A percentile compares a stretch with the other conserved stretches of the same genome.
phyloP scores from a whole-genome alignment of 805 yeast species.

The Ogataea corticis region DNA sequence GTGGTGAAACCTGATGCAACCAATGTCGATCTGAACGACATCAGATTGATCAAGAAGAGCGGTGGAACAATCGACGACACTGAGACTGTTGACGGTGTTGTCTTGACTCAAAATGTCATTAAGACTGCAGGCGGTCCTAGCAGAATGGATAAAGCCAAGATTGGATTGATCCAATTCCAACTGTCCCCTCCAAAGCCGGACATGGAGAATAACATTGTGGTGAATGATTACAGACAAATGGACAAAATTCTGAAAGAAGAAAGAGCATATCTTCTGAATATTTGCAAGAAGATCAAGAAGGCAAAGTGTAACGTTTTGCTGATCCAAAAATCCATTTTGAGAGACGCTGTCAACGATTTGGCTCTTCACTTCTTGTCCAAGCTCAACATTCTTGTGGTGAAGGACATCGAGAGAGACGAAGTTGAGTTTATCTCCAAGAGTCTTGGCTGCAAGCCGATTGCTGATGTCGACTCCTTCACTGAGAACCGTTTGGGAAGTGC shows the following conservation, averaged over 20 bases:
- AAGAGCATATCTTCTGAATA: slow-evolving; percentile 89
- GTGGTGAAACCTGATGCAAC: slow-evolving; percentile 50
- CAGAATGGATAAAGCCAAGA: slow-evolving; percentile 89
- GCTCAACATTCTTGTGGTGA: slow-evolving; percentile 89
- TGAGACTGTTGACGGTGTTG: slow-evolving; percentile 89
- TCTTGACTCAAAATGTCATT: slow-evolving; percentile 84
- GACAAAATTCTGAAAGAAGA: slow-evolving; percentile 97
- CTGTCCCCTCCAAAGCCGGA: slow-evolving; percentile 96
- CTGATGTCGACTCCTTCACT: slow-evolving; percentile 89
- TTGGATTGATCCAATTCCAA: slow-evolving; percentile 90
- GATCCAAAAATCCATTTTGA: slow-evolving; percentile 87
- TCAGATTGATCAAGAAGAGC: slow-evolving; percentile 86
- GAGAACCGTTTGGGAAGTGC: slow-evolving; percentile 93
- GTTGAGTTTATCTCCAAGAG: slow-evolving; percentile 84
- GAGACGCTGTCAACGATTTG: slow-evolving; percentile 93
- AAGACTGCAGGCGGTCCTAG: slow-evolving; percentile 95
- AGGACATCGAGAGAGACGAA: slow-evolving; percentile 95
- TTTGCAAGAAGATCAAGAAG: slow-evolving; percentile 95
- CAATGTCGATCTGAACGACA: slow-evolving; percentile 83
- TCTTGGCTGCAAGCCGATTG: slow-evolving; percentile 92
- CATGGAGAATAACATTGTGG: slow-evolving; percentile 96
- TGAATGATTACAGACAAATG: slow-evolving; percentile 98
- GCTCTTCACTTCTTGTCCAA: slow-evolving; percentile 94
- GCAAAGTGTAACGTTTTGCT: slow-evolving; percentile 91
- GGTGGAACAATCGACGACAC: slow-evolving; percentile 99